These are phyloP conservation scores for Fusarium sp. DNA, from an alignment of 2,329 filamentous ascomycete genomes.

Conservation along the genomic window DNA sequence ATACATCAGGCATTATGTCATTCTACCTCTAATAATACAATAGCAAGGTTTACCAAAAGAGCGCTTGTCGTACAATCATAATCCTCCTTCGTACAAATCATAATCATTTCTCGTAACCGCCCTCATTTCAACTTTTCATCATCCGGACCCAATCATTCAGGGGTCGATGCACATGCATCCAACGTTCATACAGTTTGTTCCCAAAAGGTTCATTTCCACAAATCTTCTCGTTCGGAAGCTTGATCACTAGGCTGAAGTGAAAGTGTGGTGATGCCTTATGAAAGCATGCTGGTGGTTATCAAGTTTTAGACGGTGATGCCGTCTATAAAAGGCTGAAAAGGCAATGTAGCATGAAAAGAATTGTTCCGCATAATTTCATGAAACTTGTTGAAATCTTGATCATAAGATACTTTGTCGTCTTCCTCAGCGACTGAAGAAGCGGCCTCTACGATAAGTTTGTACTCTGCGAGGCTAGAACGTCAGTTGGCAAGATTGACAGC, in stretches of 20 bases:
- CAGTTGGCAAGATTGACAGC: background rate
- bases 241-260: background rate
- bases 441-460: slow-evolving; percentile 22
- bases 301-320: background rate
- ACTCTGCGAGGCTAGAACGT: slow-evolving; percentile 32
- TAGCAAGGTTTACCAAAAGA: slow-evolving; percentile 6
- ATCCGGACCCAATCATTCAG: slow-evolving; percentile 5
- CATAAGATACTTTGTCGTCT: background rate
- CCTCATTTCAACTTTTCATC: slow-evolving; percentile 1
- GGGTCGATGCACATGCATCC: slow-evolving; percentile 8
- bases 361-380: slow-evolving; percentile 20
- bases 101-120: slow-evolving; percentile 10
- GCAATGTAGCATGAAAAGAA: background rate
- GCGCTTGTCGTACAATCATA: slow-evolving; percentile 18
- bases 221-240: background rate
- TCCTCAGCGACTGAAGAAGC: slow-evolving; percentile 17
- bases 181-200: slow-evolving; percentile 10
- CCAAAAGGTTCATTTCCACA: background rate
- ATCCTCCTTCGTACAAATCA: slow-evolving; percentile 6
- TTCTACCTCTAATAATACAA: slow-evolving; percentile 12
- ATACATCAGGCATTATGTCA: slow-evolving; percentile 1
- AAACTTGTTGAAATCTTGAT: slow-evolving; percentile 9
- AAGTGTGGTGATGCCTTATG: background rate
- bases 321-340: background rate
- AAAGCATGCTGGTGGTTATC: background rate